Evolutionary conservation across 2,329 filamentous ascomycete genomes (phyloP).

Genomic region (Cladophialophora chaetospira): DNA sequence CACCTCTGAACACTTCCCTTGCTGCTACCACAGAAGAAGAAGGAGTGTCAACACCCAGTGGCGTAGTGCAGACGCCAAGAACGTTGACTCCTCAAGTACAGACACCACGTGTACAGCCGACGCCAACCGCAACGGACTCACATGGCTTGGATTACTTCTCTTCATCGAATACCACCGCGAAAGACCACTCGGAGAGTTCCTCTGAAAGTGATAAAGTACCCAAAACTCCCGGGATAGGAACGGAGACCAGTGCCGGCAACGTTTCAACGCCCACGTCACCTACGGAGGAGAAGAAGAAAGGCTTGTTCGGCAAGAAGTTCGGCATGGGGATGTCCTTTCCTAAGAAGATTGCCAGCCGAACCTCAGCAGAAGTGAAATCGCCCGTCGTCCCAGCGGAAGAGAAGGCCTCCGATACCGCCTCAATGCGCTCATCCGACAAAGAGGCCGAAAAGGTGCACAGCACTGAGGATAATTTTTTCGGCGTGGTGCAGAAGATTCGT

Average conservation of each 20-base stretch:
- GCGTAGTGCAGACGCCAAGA: constrained; percentile 34
- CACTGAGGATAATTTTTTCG: constrained; percentile 50
- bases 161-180: constrained; percentile 52
- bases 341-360: constrained; percentile 77
- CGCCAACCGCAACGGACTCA: constrained; percentile 56
- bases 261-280: constrained; percentile 54
- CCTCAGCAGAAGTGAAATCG: constrained; percentile 69
- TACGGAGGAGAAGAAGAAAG: constrained; percentile 65
- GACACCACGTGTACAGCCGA: constrained; percentile 50
- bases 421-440: constrained; percentile 55
- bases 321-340: constrained; percentile 69
- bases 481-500: constrained; percentile 49
- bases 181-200: constrained; percentile 51
- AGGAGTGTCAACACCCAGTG: constrained; percentile 36
- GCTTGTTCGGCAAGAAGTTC: constrained; percentile 81
- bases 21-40: constrained; percentile 37
- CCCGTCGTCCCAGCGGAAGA: constrained; percentile 68
- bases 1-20: constrained; percentile 36
- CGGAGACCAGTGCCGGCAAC: constrained; percentile 35
- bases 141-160: constrained; percentile 66
- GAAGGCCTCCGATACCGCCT: constrained; percentile 64
- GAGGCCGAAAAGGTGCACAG: constrained; percentile 45
- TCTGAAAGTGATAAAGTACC: constrained; percentile 54
- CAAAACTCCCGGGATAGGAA: constrained; percentile 43
- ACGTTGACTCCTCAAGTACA: not conserved